Evolutionary conservation across 2,329 filamentous ascomycete genomes (phyloP).

Genomic region (Aspergillus viridinutans): DNA sequence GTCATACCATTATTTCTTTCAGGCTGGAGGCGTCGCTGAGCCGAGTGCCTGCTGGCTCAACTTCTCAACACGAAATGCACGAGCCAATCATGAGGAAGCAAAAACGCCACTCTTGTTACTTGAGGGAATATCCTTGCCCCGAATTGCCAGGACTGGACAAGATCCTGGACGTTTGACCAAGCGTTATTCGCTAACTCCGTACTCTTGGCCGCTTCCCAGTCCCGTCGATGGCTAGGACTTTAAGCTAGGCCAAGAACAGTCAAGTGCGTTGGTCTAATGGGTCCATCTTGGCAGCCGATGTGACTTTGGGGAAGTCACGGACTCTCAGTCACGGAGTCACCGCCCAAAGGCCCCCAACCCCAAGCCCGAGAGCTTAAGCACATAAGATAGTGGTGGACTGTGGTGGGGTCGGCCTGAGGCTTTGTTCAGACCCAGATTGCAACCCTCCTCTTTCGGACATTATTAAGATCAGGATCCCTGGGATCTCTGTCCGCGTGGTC

Average conservation of each 20-base stretch:
- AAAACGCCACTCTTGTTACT: not conserved
- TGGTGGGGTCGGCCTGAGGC: not conserved
- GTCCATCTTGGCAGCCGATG: not conserved
- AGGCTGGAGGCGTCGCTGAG: not conserved
- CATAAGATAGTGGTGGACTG: not conserved
- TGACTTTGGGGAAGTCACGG: not conserved
- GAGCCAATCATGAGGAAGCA: not conserved
- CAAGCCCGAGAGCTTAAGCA: not conserved
- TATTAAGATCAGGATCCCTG: not conserved
- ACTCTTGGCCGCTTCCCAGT: conserved; percentile 3
- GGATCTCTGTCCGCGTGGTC: not conserved
- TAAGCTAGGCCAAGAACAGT: not conserved
- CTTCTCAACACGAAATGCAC: not conserved
- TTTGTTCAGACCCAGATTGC: not conserved
- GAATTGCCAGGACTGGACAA: not conserved
- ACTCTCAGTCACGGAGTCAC: too few species aligned
- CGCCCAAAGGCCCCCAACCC: too few species aligned
- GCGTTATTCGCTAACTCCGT: conserved; percentile 5
- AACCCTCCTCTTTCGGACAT: not conserved
- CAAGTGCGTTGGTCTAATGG: not conserved
- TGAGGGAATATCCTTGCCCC: not conserved
- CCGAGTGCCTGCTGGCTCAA: not conserved
- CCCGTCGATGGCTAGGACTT: not conserved
- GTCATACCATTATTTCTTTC: not conserved
- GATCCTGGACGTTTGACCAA: not conserved